Base-by-base conservation (phyloP, 1,139 yeast genomes). In the Insectozyma bohioensis region DNA sequence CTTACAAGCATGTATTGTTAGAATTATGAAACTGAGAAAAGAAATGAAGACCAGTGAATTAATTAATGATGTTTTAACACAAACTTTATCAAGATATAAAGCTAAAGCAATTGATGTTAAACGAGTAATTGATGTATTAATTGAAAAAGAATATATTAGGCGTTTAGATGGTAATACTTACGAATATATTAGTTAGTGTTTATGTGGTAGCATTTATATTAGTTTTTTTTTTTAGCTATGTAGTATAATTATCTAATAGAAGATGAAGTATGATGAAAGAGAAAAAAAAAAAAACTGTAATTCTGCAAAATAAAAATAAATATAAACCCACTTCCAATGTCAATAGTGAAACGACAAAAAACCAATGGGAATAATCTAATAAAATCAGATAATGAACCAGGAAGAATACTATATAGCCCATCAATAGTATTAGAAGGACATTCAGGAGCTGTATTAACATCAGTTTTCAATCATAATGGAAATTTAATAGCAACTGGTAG, bases 21-120 rank as follows among this genome's bases (percentile, higher is more conserved):
- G 98, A 51, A 86, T 92, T 51, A 92, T 92, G 97, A 92, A 92
- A 65, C 90, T 95, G 1, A 76, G 97, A 52, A 85, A 88, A 58
- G 72, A 71, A 32, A 69, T 87, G 48, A 78, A 79, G 42, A 97
- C 88, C 54, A 84, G 83, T 32, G 81, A 81, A 34, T 72, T 92
- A 51, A 80, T 90, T 33, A 87, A 85, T 48, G 97, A 92, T 58
- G 94, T 92, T 24, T 80, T 87, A 47, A 85, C 87, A 35, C 96
- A 88, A 56, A 78, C 95, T 5, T 80, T 79, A 51, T 78, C 83
- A 39, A 72, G 97, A 49, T 92, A 92, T 68, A 78, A 75, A 49
- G 97, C 97, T 5, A 80, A 81, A 43, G 80, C 87, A 18, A 72
- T 87, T 11, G 95, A 90, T 54, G 84, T 92, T 51, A 92, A 92